Evolutionary conservation across 2,329 filamentous ascomycete genomes (phyloP).

Genomic region (Colletotrichum tabaci): DNA sequence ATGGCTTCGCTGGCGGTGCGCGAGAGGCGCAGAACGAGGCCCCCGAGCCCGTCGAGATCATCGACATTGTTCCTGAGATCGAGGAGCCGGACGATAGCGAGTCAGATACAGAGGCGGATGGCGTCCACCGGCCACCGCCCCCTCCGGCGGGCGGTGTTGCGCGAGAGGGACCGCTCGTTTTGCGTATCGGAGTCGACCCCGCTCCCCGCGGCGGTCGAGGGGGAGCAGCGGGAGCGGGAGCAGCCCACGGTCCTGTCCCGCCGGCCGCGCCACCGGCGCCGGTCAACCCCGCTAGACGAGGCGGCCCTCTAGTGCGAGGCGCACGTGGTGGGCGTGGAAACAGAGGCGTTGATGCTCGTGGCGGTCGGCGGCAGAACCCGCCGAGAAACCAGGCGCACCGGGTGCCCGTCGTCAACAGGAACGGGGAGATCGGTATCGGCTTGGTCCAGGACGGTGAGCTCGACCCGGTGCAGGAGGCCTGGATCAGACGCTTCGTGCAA

Average conservation of each 20-base stretch:
- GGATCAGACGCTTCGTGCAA: slow-evolving; percentile 69
- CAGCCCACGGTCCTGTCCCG: slow-evolving; percentile 44
- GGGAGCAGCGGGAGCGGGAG: slow-evolving; percentile 17
- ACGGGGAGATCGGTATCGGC: slow-evolving; percentile 12
- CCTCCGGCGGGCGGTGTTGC: slow-evolving; percentile 61
- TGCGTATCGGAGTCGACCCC: slow-evolving; percentile 64
- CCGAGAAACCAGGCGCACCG: slow-evolving; percentile 46
- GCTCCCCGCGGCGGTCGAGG: slow-evolving; percentile 47
- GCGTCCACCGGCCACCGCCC: slow-evolving; percentile 45
- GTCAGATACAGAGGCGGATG: slow-evolving; percentile 48
- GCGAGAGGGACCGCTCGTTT: slow-evolving; percentile 70
- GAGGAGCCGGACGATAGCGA: slow-evolving; percentile 53
- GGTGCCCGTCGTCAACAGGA: slow-evolving; percentile 41
- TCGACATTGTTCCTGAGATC: slow-evolving; percentile 47
- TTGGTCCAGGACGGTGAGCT: slow-evolving; percentile 50
- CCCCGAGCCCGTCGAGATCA: slow-evolving; percentile 40
- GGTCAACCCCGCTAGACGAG: slow-evolving; percentile 45
- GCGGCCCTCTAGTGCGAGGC: slow-evolving; percentile 40
- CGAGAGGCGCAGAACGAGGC: slow-evolving; percentile 14
- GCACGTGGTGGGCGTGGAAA: slow-evolving; percentile 49
- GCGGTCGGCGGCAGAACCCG: slow-evolving; percentile 48
- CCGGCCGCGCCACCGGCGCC: slow-evolving; percentile 51
- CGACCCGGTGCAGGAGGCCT: slow-evolving; percentile 64
- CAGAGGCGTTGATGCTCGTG: slow-evolving; percentile 50
- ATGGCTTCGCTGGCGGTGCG: slow-evolving; percentile 59